phyloP scores from a whole-genome alignment of 345 rosid species.

The Citrus glauca region DNA sequence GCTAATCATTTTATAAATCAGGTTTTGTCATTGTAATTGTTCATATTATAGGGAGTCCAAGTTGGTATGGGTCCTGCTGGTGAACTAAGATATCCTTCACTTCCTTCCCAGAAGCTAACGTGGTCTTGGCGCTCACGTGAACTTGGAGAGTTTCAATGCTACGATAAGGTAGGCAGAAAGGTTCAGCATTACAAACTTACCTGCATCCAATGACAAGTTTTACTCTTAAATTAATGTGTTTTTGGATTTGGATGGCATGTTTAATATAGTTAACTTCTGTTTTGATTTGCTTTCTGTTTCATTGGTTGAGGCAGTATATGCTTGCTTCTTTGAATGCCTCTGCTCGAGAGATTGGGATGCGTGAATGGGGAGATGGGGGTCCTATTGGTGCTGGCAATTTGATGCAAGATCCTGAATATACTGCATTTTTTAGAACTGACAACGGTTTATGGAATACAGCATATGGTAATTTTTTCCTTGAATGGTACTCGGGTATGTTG shows the following conservation, averaged over 20 bases:
- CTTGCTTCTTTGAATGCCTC: constrained; percentile 43
- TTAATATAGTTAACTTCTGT: neutral
- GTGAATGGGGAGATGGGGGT: constrained; percentile 46
- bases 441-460: constrained; percentile 44
- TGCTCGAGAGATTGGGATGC: constrained; percentile 33
- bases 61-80: constrained; percentile 65
- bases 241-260: neutral
- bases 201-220: neutral
- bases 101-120: constrained; percentile 34
- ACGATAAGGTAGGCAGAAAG: constrained; percentile 43
- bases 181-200: neutral
- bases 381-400: constrained; percentile 33
- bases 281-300: neutral
- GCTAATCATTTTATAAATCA: neutral
- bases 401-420: constrained; percentile 35
- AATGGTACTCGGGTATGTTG: constrained; percentile 52
- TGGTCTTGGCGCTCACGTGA: constrained; percentile 37
- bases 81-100: constrained; percentile 52
- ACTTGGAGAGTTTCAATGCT: constrained; percentile 55
- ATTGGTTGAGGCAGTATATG: constrained; percentile 38
- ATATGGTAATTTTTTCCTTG: constrained; percentile 41
- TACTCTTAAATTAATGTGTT: neutral
- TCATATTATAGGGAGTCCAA: constrained; percentile 40
- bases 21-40: neutral
- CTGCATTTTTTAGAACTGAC: constrained; percentile 39